Conservation (phyloP, 768 basidiomycete species). For the Nidularia pulvinata region DNA sequence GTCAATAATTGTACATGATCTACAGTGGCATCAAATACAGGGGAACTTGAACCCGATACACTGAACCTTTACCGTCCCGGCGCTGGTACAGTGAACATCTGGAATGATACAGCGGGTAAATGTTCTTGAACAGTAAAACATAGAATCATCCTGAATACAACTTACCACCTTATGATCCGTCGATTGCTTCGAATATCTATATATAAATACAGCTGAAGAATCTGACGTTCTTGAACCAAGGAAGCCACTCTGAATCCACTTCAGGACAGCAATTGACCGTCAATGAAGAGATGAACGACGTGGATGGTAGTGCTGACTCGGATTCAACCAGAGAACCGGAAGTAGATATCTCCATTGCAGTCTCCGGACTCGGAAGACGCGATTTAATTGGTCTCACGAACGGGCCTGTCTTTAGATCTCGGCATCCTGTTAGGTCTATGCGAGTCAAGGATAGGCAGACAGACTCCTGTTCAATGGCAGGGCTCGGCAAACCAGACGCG, state of each 20-base stretch:
- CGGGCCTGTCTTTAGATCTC: constrained; percentile 50
- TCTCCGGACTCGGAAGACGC: constrained; percentile 24
- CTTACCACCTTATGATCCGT: too few species aligned
- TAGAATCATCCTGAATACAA: too few species aligned
- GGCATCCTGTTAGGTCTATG: constrained; percentile 55
- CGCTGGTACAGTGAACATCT: too few species aligned
- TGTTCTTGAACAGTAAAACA: too few species aligned
- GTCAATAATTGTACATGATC: too few species aligned
- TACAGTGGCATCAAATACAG: too few species aligned
- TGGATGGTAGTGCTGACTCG: neutral
- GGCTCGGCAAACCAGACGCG: constrained; percentile 39
- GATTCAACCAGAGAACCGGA: neutral
- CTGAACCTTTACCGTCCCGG: too few species aligned
- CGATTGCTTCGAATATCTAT: constrained; percentile 20
- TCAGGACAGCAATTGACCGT: constrained; percentile 54
- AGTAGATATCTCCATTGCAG: too few species aligned
- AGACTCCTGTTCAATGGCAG: neutral
- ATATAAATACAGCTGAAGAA: constrained; percentile 61
- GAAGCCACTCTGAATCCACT: constrained; percentile 55
- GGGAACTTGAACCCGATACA: too few species aligned
- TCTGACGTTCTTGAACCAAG: constrained; percentile 61
- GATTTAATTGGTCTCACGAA: constrained; percentile 53
- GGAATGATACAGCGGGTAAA: too few species aligned
- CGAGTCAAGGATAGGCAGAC: constrained; percentile 24
- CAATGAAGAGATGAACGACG: constrained; percentile 33